phyloP scores from a whole-genome alignment of 2,329 filamentous ascomycete species.

The Boeremia lycopersici region DNA sequence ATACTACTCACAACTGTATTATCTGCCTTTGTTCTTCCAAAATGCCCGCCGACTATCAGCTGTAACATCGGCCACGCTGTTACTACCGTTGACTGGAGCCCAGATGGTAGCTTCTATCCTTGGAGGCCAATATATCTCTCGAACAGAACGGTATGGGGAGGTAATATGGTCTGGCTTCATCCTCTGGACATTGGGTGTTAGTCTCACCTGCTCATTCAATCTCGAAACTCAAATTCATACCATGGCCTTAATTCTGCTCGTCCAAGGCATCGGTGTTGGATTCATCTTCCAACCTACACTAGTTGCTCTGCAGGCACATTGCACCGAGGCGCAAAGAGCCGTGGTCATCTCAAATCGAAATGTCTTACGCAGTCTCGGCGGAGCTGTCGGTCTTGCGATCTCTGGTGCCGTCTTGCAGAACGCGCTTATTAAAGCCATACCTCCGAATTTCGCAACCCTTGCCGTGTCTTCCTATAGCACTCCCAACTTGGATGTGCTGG shows the following conservation, averaged over 20 bases:
- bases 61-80: conserved; percentile 58
- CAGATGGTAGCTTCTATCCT: conserved; percentile 50
- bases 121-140: conserved; percentile 65
- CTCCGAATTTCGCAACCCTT: conserved; percentile 16
- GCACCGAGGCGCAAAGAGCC: conserved; percentile 61
- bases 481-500: conserved; percentile 15
- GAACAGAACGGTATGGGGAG: conserved; percentile 59
- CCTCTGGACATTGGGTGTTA: conserved; percentile 55
- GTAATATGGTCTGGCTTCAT: conserved; percentile 53
- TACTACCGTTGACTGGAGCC: conserved; percentile 48
- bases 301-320: conserved; percentile 60
- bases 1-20: conserved; percentile 66
- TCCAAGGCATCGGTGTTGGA: conserved; percentile 56
- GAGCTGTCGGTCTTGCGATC: conserved; percentile 63
- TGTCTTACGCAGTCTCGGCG: conserved; percentile 66
- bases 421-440: conserved; percentile 22
- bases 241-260: conserved; percentile 59
- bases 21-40: conserved; percentile 66
- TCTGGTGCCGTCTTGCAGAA: conserved; percentile 27
- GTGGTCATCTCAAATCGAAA: conserved; percentile 68
- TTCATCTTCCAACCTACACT: conserved; percentile 60
- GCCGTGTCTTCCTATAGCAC: conserved; percentile 19
- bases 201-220: conserved; percentile 58
- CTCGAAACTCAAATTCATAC: conserved; percentile 41
- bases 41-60: conserved; percentile 58